phyloP scores from a whole-genome alignment of 2,329 filamentous ascomycete species.

The Paraconiothyrium brasiliense region DNA sequence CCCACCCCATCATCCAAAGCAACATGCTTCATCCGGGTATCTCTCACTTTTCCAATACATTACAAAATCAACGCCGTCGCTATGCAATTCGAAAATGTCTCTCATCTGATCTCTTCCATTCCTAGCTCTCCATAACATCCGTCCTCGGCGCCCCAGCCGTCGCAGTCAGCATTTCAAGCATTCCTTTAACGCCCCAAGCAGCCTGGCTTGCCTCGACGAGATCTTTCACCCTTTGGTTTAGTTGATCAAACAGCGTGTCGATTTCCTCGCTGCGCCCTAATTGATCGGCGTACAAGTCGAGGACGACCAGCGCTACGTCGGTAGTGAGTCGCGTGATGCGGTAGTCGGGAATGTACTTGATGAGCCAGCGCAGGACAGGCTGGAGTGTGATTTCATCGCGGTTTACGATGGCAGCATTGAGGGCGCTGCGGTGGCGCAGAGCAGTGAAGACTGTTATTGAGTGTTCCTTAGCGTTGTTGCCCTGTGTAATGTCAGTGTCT shows the following conservation, averaged over 20 bases:
- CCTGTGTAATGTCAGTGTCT: slow-evolving; percentile 26
- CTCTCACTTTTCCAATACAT: slow-evolving; percentile 14
- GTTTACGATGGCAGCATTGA: slow-evolving; percentile 80
- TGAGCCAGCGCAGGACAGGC: slow-evolving; percentile 85
- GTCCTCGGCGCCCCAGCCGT: slow-evolving; percentile 56
- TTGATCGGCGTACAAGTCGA: slow-evolving; percentile 88
- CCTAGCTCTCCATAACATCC: slow-evolving; percentile 24
- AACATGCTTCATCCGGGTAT: slow-evolving; percentile 30
- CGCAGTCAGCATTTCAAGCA: slow-evolving; percentile 81
- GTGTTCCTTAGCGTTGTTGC: slow-evolving; percentile 45
- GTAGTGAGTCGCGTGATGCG: slow-evolving; percentile 82
- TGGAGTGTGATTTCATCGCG: slow-evolving; percentile 83
- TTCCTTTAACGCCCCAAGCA: slow-evolving; percentile 83
- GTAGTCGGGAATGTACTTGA: slow-evolving; percentile 82
- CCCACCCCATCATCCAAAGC: slow-evolving; percentile 37
- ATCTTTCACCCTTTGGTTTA: slow-evolving; percentile 75
- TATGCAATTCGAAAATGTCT: slow-evolving; percentile 41
- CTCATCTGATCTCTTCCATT: background rate
- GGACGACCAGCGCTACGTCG: slow-evolving; percentile 80
- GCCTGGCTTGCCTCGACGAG: slow-evolving; percentile 86
- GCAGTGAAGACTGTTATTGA: slow-evolving; percentile 82
- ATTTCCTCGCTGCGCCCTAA: slow-evolving; percentile 78
- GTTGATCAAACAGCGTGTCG: slow-evolving; percentile 71
- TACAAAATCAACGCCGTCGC: slow-evolving; percentile 45
- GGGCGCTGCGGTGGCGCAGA: slow-evolving; percentile 85